Evolutionary conservation across 768 basidiomycete species (phyloP).

Genomic region (Collybia sordida): DNA sequence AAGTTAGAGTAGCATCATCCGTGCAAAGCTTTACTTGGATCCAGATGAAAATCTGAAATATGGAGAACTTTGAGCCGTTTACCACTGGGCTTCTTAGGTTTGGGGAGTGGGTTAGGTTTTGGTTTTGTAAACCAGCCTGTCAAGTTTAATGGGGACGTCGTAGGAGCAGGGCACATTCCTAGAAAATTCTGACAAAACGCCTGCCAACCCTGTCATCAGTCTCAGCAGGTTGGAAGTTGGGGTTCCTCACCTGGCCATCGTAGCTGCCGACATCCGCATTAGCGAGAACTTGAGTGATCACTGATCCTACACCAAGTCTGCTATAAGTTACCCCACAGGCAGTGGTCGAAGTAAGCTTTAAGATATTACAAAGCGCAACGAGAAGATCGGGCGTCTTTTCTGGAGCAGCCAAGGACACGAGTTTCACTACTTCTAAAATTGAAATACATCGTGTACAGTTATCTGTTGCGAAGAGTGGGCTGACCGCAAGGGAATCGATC

Average conservation of each 20-base stretch:
- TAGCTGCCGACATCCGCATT: constrained; percentile 71
- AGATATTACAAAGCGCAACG: constrained; percentile 59
- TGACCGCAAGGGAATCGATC: constrained; percentile 53
- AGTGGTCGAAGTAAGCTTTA: constrained; percentile 41
- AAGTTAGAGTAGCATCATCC: neutral
- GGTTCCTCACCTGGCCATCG: constrained; percentile 61
- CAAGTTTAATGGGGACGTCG: constrained; percentile 59
- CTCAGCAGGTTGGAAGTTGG: neutral
- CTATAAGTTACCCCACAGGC: constrained; percentile 52
- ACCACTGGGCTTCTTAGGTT: constrained; percentile 57
- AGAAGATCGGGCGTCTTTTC: constrained; percentile 56
- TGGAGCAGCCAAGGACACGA: constrained; percentile 64
- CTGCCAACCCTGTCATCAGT: constrained; percentile 24
- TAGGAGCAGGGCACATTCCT: constrained; percentile 51
- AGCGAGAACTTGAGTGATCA: constrained; percentile 70
- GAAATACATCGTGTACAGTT: constrained; percentile 63
- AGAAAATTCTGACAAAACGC: constrained; percentile 63
- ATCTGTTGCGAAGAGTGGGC: constrained; percentile 50
- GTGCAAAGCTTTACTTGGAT: constrained; percentile 50
- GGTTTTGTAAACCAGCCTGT: constrained; percentile 75
- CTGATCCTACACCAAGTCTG: constrained; percentile 47
- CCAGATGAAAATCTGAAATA: constrained; percentile 76
- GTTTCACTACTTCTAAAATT: constrained; percentile 60
- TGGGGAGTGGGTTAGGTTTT: constrained; percentile 68
- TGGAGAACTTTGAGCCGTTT: constrained; percentile 71